phyloP scores from a whole-genome alignment of 352 stramenopile genomes.

The Pythium plurisporium region DNA sequence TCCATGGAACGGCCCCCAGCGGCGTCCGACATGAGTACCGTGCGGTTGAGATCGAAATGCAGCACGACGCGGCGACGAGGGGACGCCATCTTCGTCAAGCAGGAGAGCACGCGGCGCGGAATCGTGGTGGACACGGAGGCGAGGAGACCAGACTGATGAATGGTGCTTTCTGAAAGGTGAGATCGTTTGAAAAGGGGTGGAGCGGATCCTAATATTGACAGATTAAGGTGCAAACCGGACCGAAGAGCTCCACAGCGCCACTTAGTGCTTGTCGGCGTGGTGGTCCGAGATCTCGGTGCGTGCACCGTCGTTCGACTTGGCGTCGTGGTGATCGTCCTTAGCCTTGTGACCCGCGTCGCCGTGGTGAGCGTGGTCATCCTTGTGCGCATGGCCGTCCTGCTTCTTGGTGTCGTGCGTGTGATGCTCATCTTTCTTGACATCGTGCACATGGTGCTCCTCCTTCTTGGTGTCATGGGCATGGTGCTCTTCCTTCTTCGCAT shows the following conservation, averaged over 20 bases:
- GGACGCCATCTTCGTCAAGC: too few relatives aligned
- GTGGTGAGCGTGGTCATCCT: not conserved
- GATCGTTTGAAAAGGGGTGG: slow-evolving; percentile 13
- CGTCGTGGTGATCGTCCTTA: too few relatives aligned
- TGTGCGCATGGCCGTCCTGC: not conserved
- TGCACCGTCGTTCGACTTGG: slow-evolving; percentile 17
- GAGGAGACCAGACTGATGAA: not conserved
- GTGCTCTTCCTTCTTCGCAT: not conserved
- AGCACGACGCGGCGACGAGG: slow-evolving; percentile 74
- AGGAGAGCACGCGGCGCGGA: slow-evolving; percentile 26
- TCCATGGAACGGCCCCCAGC: slow-evolving; percentile 83
- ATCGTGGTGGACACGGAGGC: not conserved
- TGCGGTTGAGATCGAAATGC: slow-evolving; percentile 88
- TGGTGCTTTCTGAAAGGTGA: too few relatives aligned
- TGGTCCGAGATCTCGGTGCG: slow-evolving; percentile 16
- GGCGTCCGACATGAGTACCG: slow-evolving; percentile 87
- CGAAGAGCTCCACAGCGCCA: too few relatives aligned
- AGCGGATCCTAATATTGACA: slow-evolving; percentile 3
- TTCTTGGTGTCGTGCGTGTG: not conserved
- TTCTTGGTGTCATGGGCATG: not conserved
- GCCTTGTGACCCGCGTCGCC: too few relatives aligned
- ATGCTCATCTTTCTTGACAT: slow-evolving; percentile 11
- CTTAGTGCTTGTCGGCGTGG: slow-evolving; percentile 25
- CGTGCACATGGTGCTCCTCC: slow-evolving; percentile 6
- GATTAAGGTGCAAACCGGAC: slow-evolving; percentile 2